Base-by-base conservation (phyloP, 257 asterid genomes). In the Parsonsia alboflavescens region DNA sequence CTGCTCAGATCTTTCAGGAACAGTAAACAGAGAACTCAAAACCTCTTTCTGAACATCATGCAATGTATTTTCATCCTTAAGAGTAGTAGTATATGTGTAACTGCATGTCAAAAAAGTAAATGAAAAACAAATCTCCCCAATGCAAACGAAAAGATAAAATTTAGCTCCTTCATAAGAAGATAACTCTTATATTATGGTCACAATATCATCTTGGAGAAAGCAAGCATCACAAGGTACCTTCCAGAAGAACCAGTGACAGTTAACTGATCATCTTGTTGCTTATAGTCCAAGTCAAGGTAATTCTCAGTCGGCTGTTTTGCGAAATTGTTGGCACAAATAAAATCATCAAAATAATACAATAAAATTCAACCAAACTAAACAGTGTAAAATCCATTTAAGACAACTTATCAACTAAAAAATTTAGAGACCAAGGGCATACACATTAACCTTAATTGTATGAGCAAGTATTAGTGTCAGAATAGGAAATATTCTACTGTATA, bases 11-110 rank as follows among this genome's bases (percentile, higher is more conserved):
- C 86, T 82, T 79, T 48, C 78, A 70, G 86, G 81, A 64, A 16
- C 79, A 75, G 65, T 68, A 82, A 89, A 89, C 72, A 91, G 77
- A 19, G 97, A 70, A 56, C 74, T 82, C 69, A 93, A 68, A 75
- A 86, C 77, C 79, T 91, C 97, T 75, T 81, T 86, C 66, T 77
- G 79, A 26, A 76, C 75, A 42, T 84, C 86, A 71, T 42, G 70
- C 70, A 65, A 65, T 9, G 46, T 30, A 19, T 33, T 19, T 36
- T 76, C 75, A 44, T 82, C 73, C 58, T 59, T 73, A 46, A 36
- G 70, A 73, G 69, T 77, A 49, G 69, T 77, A 49, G 62, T 65
- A 3, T 33, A 33, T 49, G 81, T 81, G 44, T 75, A 76, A 61
- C 88, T 86, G 84, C 86, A 79, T 42, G 42, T 76, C 49, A 70